Conservation (phyloP, 768 basidiomycete species). For the Tylopilus rubrobrunneus region DNA sequence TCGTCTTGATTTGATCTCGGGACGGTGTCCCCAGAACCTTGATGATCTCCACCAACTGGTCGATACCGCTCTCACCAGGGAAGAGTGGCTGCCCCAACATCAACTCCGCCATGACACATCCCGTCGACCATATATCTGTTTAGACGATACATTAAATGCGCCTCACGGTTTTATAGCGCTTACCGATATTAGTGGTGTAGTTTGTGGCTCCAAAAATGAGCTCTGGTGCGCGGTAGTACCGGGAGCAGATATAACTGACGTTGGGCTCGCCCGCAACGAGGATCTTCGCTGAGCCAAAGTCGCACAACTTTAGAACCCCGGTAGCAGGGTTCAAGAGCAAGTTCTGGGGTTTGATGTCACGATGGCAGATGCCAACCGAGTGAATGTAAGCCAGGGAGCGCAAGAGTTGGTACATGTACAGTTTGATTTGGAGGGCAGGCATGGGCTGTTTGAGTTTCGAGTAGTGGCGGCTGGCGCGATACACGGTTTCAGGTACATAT, state of each 20-base stretch:
- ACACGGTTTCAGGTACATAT: conserved; percentile 99
- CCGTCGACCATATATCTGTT: conserved; percentile 98
- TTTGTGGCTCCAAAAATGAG: conserved; percentile 99
- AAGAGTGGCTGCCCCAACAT: conserved; percentile 99
- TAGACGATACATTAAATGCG: conserved; percentile 6
- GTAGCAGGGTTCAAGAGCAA: conserved; percentile 95
- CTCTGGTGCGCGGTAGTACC: conserved; percentile 99
- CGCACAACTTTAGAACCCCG: conserved; percentile 95
- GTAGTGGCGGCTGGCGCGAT: conserved; percentile 97
- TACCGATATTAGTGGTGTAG: conserved; percentile 99
- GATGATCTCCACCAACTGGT: conserved; percentile 99
- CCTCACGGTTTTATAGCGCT: conserved; percentile 28
- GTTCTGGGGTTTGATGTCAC: conserved; percentile 99
- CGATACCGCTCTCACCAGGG: conserved; percentile 98
- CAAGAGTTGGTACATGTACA: conserved; percentile 99
- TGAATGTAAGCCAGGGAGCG: conserved; percentile 99
- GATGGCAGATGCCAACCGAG: conserved; percentile 98
- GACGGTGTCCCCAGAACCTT: conserved; percentile 98
- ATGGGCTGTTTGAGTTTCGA: conserved; percentile 99
- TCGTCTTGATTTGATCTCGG: conserved; percentile 99
- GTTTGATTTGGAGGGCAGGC: conserved; percentile 99
- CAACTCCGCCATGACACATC: conserved; percentile 99
- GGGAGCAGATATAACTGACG: conserved; percentile 98
- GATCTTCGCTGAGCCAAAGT: conserved; percentile 99
- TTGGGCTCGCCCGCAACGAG: conserved; percentile 97